Evolutionary conservation across 352 stramenopile species (phyloP).

Genomic region (Thalassiosira mediterranea): DNA sequence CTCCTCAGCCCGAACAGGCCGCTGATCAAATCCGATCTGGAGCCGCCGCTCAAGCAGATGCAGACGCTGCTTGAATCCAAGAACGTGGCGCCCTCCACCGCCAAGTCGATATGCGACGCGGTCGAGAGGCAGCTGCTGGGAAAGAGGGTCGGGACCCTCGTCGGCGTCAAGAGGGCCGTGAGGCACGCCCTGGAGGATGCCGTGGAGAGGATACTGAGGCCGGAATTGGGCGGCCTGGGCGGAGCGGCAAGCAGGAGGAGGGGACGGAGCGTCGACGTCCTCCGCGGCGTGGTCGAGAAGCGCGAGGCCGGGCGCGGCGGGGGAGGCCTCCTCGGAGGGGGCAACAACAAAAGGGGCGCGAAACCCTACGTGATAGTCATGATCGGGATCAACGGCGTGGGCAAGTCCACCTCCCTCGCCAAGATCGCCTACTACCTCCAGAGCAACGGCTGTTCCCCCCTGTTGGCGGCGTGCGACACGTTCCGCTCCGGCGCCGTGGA

Average conservation of each 20-base stretch:
- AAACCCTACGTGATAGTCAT: slow-evolving; percentile 98
- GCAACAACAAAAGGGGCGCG: slow-evolving; percentile 70
- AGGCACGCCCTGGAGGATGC: slow-evolving; percentile 93
- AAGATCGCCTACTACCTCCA: slow-evolving; percentile 99
- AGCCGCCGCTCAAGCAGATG: slow-evolving; percentile 92
- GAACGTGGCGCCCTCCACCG: slow-evolving; percentile 96
- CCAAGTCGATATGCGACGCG: slow-evolving; percentile 93
- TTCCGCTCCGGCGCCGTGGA: slow-evolving; percentile 98
- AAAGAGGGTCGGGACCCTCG: slow-evolving; percentile 92
- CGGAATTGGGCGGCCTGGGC: slow-evolving; percentile 50
- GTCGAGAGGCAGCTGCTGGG: slow-evolving; percentile 93
- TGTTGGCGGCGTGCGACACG: slow-evolving; percentile 98
- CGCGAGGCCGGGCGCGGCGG: slow-evolving; percentile 41
- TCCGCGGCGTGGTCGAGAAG: slow-evolving; percentile 90
- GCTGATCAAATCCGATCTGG: slow-evolving; percentile 91
- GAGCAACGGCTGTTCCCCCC: slow-evolving; percentile 92
- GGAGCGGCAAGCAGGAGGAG: slow-evolving; percentile 63
- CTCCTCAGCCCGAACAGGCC: slow-evolving; percentile 83
- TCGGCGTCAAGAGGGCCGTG: slow-evolving; percentile 90
- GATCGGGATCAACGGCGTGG: slow-evolving; percentile 96
- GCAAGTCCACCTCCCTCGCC: slow-evolving; percentile 97
- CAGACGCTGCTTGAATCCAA: slow-evolving; percentile 94
- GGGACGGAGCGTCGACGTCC: slow-evolving; percentile 92
- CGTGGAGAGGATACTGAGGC: slow-evolving; percentile 93
- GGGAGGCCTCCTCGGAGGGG: slow-evolving; percentile 31